Evolutionary conservation across 768 basidiomycete species (phyloP), one percentile per base, ranked within the genome.

Genomic region (Mycena indigotica): DNA sequence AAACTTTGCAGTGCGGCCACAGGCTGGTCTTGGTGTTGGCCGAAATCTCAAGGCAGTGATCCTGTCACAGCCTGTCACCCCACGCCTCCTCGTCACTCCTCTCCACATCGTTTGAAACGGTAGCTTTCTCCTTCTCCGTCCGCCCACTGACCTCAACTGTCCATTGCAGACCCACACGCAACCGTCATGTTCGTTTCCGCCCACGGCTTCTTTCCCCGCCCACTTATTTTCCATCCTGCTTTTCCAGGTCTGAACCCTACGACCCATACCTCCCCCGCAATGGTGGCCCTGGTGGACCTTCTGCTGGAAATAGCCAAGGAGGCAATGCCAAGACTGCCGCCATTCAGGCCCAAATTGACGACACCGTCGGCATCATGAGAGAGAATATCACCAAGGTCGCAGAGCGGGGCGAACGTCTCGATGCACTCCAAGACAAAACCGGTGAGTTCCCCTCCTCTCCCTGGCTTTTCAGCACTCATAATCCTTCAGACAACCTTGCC

Each of bases 301-400:
- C 80, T 39, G 76, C 75, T 60, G 74, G 76, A 29, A 69, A 78
- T 69, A 77, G 76, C 61, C 73, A 76, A 48, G 52, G 79, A 50
- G 85, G 84, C 61, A 92, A 87, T 69, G 69, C 88, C 50, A 93
- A 96, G 84, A 98, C 95, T 0, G 91, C 93, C 2, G 92, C 91
- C 56, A 96, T 98, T 66, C 96, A 98, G 73, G 83, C 82, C n/a
- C 95, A 98, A 76, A 98, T 98, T 65, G 93, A 98, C 72, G 90
- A 93, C 71, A 98, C 97, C 45, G 95, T 98, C 51, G 91, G 87
- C 52, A 94, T 98, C 68, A 99, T 99, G 97, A 83, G 93, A 70
- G 93, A 97, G 65, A 99, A 99, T 75, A 98, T 99, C 68, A 91
- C 87, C 60, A 93, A 93, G 74, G 93, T 96, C 17, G 91, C 94